A percentile compares a stretch with the other conserved stretches of the same genome.
Conservation (phyloP, 495 filamentous ascomycete species). For the Penicillium arizonense region DNA sequence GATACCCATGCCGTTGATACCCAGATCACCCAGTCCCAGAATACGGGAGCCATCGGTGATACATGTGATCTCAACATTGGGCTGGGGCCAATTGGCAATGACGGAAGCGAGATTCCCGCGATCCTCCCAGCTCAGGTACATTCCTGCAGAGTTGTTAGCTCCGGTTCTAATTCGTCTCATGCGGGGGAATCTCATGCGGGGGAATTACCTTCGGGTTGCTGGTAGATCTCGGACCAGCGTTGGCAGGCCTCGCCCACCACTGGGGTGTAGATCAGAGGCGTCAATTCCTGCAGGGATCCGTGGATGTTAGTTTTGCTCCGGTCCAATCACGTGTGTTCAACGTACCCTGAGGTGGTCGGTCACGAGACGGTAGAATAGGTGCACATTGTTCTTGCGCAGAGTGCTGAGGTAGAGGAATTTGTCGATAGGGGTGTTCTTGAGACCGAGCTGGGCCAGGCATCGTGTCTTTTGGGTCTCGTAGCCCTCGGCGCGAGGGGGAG, state of each 20-base stretch:
- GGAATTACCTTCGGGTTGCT: conserved; percentile 77
- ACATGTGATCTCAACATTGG: conserved; percentile 89
- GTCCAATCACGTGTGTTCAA: conserved; percentile 9
- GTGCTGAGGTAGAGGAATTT: conserved; percentile 92
- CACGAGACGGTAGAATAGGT: conserved; percentile 92
- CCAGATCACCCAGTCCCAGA: conserved; percentile 91
- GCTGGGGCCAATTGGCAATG: conserved; percentile 85
- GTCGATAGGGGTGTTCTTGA: conserved; percentile 79
- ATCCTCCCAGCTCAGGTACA: conserved; percentile 92
- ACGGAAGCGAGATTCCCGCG: conserved; percentile 78
- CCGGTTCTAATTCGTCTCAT: conserved; percentile 27
- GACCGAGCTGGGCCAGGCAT: conserved; percentile 73
- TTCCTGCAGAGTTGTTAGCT: conserved; percentile 43
- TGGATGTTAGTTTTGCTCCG: conserved; percentile 3
- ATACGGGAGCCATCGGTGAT: conserved; percentile 97
- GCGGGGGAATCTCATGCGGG: conserved; percentile 15
- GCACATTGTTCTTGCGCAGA: conserved; percentile 83
- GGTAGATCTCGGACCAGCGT: conserved; percentile 94
- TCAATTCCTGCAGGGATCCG: conserved; percentile 59
- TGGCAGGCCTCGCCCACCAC: conserved; percentile 96
- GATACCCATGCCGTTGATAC: conserved; percentile 97
- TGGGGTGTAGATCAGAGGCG: conserved; percentile 95
- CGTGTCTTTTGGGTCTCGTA: conserved; percentile 67
- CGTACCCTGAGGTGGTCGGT: conserved; percentile 80
- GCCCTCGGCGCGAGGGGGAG: conserved; percentile 67